Percentiles rank a stretch among this genome's conserved stretches.
These are phyloP conservation scores for Thielaviopsis ethacetica DNA, from an alignment of 2,329 filamentous ascomycete species.

Conservation along the genomic window DNA sequence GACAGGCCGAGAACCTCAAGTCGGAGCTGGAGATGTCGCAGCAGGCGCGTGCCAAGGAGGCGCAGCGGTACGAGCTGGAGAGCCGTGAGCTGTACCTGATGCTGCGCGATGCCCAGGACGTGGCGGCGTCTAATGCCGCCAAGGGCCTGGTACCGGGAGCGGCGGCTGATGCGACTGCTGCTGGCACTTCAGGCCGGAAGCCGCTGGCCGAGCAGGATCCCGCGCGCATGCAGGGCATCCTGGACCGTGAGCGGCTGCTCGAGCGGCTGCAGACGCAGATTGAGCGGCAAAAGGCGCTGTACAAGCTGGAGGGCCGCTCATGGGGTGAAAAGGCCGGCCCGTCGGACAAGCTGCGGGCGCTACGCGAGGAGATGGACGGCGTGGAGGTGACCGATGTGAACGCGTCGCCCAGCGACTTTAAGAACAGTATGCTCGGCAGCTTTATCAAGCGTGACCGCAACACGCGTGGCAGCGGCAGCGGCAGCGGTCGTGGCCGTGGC, in stretches of 20 bases:
- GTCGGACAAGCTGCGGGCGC: slow-evolving; percentile 77
- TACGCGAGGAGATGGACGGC: slow-evolving; percentile 87
- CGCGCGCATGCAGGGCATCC: slow-evolving; percentile 71
- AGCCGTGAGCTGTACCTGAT: slow-evolving; percentile 95
- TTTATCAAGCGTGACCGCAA: slow-evolving; percentile 46
- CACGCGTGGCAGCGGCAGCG: slow-evolving; percentile 36
- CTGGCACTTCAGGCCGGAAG: slow-evolving; percentile 33
- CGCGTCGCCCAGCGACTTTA: slow-evolving; percentile 34
- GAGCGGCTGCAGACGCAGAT: slow-evolving; percentile 87
- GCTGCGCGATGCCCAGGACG: slow-evolving; percentile 92
- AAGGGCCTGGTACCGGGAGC: slow-evolving; percentile 23
- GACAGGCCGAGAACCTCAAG: slow-evolving; percentile 77
- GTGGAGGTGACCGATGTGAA: slow-evolving; percentile 25
- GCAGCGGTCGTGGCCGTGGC: slow-evolving; percentile 24
- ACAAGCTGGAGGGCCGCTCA: slow-evolving; percentile 84
- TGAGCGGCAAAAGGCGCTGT: slow-evolving; percentile 92
- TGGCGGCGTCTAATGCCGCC: slow-evolving; percentile 68
- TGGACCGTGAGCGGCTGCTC: slow-evolving; percentile 86
- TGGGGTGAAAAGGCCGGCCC: slow-evolving; percentile 73
- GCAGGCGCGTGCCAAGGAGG: slow-evolving; percentile 70
- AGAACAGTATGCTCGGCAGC: slow-evolving; percentile 57
- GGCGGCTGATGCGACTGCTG: slow-evolving; percentile 19
- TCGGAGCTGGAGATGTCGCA: slow-evolving; percentile 79
- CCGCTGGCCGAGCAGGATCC: slow-evolving; percentile 46
- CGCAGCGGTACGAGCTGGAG: slow-evolving; percentile 89